These are phyloP conservation scores for Xerocomus minutiporus DNA, from an alignment of 1,284 basidiomycete species.

Conservation along the genomic window DNA sequence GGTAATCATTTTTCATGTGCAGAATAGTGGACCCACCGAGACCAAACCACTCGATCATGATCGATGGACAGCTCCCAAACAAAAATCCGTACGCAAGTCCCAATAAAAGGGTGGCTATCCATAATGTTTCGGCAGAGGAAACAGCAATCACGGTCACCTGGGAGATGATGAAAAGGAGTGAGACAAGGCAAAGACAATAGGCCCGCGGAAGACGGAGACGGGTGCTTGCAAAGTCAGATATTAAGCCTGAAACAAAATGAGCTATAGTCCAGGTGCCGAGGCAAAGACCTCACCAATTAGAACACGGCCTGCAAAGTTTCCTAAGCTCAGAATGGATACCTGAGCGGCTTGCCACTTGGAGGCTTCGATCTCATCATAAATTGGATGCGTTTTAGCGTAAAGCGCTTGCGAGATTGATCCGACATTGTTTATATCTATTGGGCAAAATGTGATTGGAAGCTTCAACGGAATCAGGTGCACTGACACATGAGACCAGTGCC, in stretches of 20 bases:
- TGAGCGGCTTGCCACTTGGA: conserved; percentile 80
- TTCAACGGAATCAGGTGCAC: conserved; percentile 21
- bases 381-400: conserved; percentile 59
- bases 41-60: conserved; percentile 86
- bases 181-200: conserved; percentile 66
- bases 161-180: conserved; percentile 63
- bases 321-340: conserved; percentile 80
- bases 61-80: conserved; percentile 76
- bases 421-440: conserved; percentile 86
- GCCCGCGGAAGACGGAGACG: conserved; percentile 61
- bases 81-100: conserved; percentile 75
- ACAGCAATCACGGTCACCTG: conserved; percentile 59
- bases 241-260: conserved; percentile 44
- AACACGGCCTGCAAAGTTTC: conserved; percentile 80
- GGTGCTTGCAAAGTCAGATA: conserved; percentile 69
- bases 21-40: conserved; percentile 45
- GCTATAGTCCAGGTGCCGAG: background rate
- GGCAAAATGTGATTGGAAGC: background rate
- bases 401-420: conserved; percentile 86
- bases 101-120: conserved; percentile 70
- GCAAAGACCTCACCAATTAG: conserved; percentile 53
- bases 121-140: conserved; percentile 59
- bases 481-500: conserved; percentile 88
- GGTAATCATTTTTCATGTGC: background rate
- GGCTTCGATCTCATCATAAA: conserved; percentile 64